These are phyloP conservation scores for Boletales sp. DNA, from an alignment of 768 basidiomycete genomes.

Conservation along the genomic window DNA sequence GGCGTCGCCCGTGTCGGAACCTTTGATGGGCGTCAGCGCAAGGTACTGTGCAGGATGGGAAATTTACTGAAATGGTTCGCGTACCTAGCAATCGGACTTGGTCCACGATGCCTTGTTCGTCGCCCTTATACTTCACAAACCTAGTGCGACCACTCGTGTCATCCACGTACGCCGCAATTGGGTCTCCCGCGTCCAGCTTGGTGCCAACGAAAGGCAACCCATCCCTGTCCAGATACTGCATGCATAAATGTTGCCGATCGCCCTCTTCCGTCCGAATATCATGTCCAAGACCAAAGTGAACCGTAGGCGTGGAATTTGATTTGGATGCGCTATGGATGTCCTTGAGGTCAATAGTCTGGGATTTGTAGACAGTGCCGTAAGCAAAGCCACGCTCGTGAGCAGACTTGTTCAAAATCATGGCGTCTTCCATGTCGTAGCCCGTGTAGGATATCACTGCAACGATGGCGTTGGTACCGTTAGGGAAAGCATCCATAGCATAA, in stretches of 20 bases:
- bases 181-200: conserved; percentile 67
- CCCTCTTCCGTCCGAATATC: conserved; percentile 64
- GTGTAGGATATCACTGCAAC: conserved; percentile 99
- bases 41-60: neutral
- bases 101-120: conserved; percentile 87
- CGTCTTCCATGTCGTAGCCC: conserved; percentile 99
- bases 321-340: conserved; percentile 68
- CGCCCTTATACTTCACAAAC: conserved; percentile 94
- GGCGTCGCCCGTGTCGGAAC: conserved; percentile 80
- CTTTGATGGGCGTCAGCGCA: conserved; percentile 36
- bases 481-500: conserved; percentile 98
- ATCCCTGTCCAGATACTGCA: conserved; percentile 67
- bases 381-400: conserved; percentile 97
- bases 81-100: conserved; percentile 86
- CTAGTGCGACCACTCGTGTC: conserved; percentile 79
- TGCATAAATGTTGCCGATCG: conserved; percentile 38
- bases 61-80: conserved; percentile 12
- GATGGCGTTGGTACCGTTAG: conserved; percentile 95
- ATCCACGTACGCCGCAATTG: conserved; percentile 83
- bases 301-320: conserved; percentile 49
- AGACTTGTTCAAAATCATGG: conserved; percentile 99
- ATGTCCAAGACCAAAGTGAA: conserved; percentile 88
- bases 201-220: conserved; percentile 81
- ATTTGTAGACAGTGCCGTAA: conserved; percentile 96
- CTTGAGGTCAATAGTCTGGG: conserved; percentile 86